phyloP scores from a whole-genome alignment of 1,284 basidiomycete species.

The Ceratorhiza oryzae-sativae region DNA sequence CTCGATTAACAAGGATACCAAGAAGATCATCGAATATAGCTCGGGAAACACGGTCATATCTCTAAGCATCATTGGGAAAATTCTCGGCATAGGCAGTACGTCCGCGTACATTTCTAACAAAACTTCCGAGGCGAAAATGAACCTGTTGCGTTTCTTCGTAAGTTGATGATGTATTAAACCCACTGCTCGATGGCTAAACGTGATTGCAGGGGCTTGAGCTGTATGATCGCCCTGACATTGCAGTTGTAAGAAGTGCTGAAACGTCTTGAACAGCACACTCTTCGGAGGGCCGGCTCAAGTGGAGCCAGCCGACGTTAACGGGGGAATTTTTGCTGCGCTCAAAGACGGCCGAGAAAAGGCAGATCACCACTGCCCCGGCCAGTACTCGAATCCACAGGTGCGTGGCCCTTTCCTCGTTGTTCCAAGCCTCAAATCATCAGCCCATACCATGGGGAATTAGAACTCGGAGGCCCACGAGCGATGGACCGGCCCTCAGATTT shows the following conservation, averaged over 20 bases:
- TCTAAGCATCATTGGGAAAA: slow-evolving; percentile 20
- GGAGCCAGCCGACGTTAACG: slow-evolving; percentile 34
- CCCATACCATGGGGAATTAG: neutral
- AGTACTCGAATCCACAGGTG: slow-evolving; percentile 35
- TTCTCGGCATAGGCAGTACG: slow-evolving; percentile 10
- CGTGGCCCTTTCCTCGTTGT: neutral
- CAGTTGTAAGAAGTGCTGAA: neutral
- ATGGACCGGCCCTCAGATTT: slow-evolving; percentile 34
- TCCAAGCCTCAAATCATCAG: neutral
- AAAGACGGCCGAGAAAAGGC: slow-evolving; percentile 20
- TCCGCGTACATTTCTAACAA: slow-evolving; percentile 38
- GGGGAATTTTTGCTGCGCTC: slow-evolving; percentile 35
- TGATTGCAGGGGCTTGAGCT: slow-evolving; percentile 14
- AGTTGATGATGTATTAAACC: neutral
- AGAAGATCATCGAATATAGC: slow-evolving; percentile 24
- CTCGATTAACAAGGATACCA: neutral
- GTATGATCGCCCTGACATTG: neutral
- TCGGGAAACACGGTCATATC: slow-evolving; percentile 36
- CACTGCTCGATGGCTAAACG: neutral
- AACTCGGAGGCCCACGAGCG: slow-evolving; percentile 37
- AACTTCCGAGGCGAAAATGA: slow-evolving; percentile 31
- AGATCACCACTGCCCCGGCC: slow-evolving; percentile 27
- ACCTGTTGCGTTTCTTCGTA: slow-evolving; percentile 37
- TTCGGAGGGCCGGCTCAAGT: slow-evolving; percentile 37
- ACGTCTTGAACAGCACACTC: slow-evolving; percentile 3